A percentile compares a stretch with the other conserved stretches of the same genome.
Evolutionary conservation across 331 rosid genomes (phyloP).

Genomic region (Cydonia oblonga): DNA sequence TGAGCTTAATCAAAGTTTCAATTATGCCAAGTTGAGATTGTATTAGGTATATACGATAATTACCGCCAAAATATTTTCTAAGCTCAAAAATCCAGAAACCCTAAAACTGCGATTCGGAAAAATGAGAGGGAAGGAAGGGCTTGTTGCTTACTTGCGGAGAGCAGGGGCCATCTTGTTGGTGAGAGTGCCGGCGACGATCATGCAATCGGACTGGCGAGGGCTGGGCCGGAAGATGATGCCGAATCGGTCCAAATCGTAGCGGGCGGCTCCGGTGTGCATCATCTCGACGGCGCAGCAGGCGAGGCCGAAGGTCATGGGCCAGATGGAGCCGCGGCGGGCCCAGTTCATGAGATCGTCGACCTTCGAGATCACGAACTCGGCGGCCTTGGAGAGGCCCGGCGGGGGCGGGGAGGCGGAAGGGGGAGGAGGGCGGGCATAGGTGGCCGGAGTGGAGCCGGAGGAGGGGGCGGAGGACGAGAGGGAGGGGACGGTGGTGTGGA

Average conservation of each 20-base stretch:
- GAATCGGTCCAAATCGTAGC: conserved; percentile 92
- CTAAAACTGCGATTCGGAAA: not conserved
- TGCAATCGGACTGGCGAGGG: conserved; percentile 91
- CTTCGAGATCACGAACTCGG: conserved; percentile 86
- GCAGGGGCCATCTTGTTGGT: conserved; percentile 98
- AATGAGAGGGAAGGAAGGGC: not conserved
- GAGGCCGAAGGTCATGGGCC: conserved; percentile 98
- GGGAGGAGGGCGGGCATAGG: conserved; percentile 44
- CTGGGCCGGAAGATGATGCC: conserved; percentile 96
- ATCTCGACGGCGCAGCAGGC: conserved; percentile 99
- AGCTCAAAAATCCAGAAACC: not conserved
- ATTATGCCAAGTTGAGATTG: not conserved
- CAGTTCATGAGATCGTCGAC: conserved; percentile 92
- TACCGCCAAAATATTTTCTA: not conserved
- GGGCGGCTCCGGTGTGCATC: conserved; percentile 97
- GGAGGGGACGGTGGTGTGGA: conserved; percentile 45
- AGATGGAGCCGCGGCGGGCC: conserved; percentile 89
- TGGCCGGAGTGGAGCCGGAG: conserved; percentile 34
- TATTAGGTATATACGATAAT: not conserved
- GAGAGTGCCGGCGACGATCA: conserved; percentile 97
- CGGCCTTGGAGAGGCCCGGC: conserved; percentile 62
- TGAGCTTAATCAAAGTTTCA: not conserved
- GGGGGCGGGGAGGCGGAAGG: conserved; percentile 52
- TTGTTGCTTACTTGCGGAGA: conserved; percentile 57
- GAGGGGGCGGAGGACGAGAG: conserved; percentile 23